Percentiles rank a stretch among this genome's conserved stretches.
Evolutionary conservation across 116 monocot genomes (phyloP).

Genomic region (Thalassia testudinum): DNA sequence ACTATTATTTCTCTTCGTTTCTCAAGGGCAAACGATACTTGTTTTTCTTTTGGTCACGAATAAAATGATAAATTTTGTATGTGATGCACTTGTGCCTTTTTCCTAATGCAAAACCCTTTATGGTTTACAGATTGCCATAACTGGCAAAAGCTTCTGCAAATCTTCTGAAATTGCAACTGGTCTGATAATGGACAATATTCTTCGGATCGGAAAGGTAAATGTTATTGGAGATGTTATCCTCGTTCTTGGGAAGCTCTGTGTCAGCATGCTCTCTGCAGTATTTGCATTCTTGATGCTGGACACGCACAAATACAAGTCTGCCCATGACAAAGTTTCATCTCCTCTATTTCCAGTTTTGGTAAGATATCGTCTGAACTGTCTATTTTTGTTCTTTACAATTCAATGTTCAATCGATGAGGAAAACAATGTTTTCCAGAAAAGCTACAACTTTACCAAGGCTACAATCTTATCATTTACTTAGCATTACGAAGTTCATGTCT

Average conservation of each 20-base stretch:
- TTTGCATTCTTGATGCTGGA: conserved; percentile 98
- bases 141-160: conserved; percentile 91
- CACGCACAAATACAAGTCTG: conserved; percentile 84
- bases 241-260: conserved; percentile 87
- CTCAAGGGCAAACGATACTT: too few relatives aligned
- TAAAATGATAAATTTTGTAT: too few relatives aligned
- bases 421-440: too few relatives aligned
- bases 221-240: conserved; percentile 98
- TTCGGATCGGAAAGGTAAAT: conserved; percentile 97
- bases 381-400: too few relatives aligned
- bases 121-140: conserved; percentile 76
- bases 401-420: too few relatives aligned
- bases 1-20: too few relatives aligned
- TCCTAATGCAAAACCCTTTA: too few relatives aligned
- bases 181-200: conserved; percentile 92
- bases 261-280: conserved; percentile 79
- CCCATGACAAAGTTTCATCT: conserved; percentile 93
- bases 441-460: too few relatives aligned
- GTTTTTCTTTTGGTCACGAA: too few relatives aligned
- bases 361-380: conserved; percentile 8
- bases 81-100: too few relatives aligned
- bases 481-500: too few relatives aligned
- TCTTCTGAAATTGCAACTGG: conserved; percentile 83
- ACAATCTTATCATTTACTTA: too few relatives aligned
- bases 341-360: conserved; percentile 96